phyloP scores from a whole-genome alignment of 768 basidiomycete species.

The Dacryopinax spathularia region DNA sequence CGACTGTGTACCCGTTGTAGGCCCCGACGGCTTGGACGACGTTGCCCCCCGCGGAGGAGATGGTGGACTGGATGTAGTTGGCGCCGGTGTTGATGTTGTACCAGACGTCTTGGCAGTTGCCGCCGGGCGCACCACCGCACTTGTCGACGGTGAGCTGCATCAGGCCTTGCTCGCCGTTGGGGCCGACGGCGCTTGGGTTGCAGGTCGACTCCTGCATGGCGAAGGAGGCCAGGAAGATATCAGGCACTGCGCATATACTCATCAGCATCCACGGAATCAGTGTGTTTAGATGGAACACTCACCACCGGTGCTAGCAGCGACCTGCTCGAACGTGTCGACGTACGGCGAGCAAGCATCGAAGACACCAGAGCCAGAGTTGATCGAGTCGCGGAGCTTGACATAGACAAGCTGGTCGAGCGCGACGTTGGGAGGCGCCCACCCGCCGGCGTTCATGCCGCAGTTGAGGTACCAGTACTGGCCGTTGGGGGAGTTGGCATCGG shows the following conservation, averaged over 20 bases:
- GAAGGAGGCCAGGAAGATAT: constrained; percentile 70
- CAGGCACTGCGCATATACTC: too few relatives aligned
- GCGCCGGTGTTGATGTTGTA: constrained; percentile 62
- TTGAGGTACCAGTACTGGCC: not conserved
- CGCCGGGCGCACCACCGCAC: constrained; percentile 41
- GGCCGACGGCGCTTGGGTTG: constrained; percentile 50
- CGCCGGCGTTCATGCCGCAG: not conserved
- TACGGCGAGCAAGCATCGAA: not conserved
- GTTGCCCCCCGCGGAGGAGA: constrained; percentile 38
- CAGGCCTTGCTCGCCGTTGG: constrained; percentile 68
- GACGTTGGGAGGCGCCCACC: not conserved
- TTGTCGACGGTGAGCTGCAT: constrained; percentile 78
- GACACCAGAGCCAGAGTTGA: not conserved
- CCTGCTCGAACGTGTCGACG: constrained; percentile 1
- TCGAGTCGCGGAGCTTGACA: not conserved
- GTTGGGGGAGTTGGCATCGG: not conserved
- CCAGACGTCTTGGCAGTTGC: constrained; percentile 23
- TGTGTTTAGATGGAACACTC: too few relatives aligned
- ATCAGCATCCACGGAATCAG: too few relatives aligned
- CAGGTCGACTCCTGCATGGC: constrained; percentile 82
- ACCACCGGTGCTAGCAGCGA: not conserved
- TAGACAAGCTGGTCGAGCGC: not conserved
- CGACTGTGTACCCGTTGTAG: constrained; percentile 35
- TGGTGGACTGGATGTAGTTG: constrained; percentile 39
- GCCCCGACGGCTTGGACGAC: constrained; percentile 44